A percentile compares a stretch with the other conserved stretches of the same genome.
Evolutionary conservation across 352 stramenopile species (phyloP).

Genomic region (Globisporangium acanthophoron): DNA sequence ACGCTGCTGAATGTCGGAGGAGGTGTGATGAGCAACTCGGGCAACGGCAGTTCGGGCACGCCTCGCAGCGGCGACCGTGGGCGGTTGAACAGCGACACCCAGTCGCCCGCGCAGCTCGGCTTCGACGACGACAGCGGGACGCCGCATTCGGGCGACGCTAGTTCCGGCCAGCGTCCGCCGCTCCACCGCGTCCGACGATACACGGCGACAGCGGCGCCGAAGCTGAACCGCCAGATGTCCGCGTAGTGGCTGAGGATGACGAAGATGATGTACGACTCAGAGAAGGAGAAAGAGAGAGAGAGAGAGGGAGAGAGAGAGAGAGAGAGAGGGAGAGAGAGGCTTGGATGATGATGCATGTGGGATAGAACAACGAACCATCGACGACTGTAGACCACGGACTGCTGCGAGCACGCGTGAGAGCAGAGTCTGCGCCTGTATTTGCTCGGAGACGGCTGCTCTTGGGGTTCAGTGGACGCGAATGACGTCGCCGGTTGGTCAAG

Average conservation of each 20-base stretch:
- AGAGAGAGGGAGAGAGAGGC: neutral
- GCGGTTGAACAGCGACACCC: neutral
- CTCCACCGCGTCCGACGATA: conserved; percentile 43
- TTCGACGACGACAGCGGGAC: conserved; percentile 17
- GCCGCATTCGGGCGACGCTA: conserved; percentile 14
- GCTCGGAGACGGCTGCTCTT: too few relatives aligned
- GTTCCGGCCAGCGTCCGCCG: neutral
- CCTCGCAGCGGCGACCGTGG: neutral
- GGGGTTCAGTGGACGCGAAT: neutral
- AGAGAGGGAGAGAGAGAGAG: conserved; percentile 2
- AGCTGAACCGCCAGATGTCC: conserved; percentile 21
- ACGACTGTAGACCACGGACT: neutral
- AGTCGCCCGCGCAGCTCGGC: conserved; percentile 1
- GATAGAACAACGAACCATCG: neutral
- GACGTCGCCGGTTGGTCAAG: neutral
- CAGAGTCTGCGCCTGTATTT: neutral
- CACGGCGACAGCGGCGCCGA: conserved; percentile 13
- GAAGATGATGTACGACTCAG: conserved; percentile 3
- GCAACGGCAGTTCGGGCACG: neutral
- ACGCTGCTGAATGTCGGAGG: conserved; percentile 6
- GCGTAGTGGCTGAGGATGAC: conserved; percentile 4
- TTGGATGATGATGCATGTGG: neutral
- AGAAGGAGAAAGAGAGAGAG: conserved; percentile 5
- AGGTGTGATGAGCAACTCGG: neutral
- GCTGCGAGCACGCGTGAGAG: neutral